These are phyloP conservation scores for Coemansia sp. DNA, from an alignment of 192 early-diverging fungal genomes.

Conservation along the genomic window DNA sequence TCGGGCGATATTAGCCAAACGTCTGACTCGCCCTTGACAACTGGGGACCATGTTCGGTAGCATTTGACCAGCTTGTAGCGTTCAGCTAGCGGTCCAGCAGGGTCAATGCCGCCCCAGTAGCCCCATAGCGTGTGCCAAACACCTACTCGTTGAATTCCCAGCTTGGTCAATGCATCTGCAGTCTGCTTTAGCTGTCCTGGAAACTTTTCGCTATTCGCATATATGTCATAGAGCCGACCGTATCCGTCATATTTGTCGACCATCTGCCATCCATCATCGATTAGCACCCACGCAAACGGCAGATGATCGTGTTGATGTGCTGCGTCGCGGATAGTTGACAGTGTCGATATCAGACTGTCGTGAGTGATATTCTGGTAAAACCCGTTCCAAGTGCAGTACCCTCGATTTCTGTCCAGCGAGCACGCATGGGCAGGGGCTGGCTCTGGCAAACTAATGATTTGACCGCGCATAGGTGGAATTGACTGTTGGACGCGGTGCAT, in stretches of 20 bases:
- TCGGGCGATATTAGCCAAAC: slow-evolving; percentile 26
- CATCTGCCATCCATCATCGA: slow-evolving; percentile 62
- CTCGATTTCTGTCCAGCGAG: slow-evolving; percentile 13
- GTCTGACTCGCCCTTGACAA: slow-evolving; percentile 14
- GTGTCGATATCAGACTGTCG: slow-evolving; percentile 10
- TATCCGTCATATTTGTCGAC: slow-evolving; percentile 14
- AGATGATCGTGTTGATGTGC: background rate
- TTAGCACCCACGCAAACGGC: slow-evolving; percentile 41
- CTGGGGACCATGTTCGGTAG: slow-evolving; percentile 13
- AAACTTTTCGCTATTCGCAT: slow-evolving; percentile 43
- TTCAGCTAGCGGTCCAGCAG: slow-evolving; percentile 17
- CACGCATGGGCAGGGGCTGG: background rate
- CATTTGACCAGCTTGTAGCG: slow-evolving; percentile 26
- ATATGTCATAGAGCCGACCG: slow-evolving; percentile 36
- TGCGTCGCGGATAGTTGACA: slow-evolving; percentile 11
- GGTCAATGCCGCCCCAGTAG: slow-evolving; percentile 60
- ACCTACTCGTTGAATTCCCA: slow-evolving; percentile 50
- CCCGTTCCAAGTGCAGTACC: slow-evolving; percentile 49
- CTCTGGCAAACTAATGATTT: background rate
- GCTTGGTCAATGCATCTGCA: slow-evolving; percentile 11
- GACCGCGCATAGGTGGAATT: background rate
- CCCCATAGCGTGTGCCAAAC: slow-evolving; percentile 63
- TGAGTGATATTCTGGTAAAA: slow-evolving; percentile 40
- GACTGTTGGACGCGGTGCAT: slow-evolving; percentile 26
- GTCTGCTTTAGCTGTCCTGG: slow-evolving; percentile 48